These are phyloP conservation scores for Hypoxylon sp. DNA, from an alignment of 2,329 filamentous ascomycete genomes.

Conservation along the genomic window DNA sequence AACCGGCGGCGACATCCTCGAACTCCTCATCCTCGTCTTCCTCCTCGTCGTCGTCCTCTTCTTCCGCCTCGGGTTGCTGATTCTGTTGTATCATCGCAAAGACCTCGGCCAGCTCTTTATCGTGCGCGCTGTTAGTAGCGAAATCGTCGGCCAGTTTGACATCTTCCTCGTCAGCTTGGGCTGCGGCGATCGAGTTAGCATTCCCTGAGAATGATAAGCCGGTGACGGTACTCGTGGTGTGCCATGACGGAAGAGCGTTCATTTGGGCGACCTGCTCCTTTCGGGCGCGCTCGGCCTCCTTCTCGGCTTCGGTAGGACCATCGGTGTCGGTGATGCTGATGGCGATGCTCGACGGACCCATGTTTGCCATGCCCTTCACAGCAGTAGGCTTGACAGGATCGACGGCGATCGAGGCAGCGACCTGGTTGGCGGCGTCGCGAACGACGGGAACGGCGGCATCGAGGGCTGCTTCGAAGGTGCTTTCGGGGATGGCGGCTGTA, in stretches of 20 bases:
- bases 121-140: constrained; percentile 60
- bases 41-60: constrained; percentile 53
- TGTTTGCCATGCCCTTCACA: constrained; percentile 75
- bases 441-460: constrained; percentile 71
- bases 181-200: constrained; percentile 49
- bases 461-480: constrained; percentile 77
- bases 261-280: constrained; percentile 75
- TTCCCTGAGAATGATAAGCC: constrained; percentile 66
- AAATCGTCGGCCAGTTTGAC: constrained; percentile 58
- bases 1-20: constrained; percentile 51
- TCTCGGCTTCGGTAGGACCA: constrained; percentile 74
- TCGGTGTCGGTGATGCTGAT: constrained; percentile 76
- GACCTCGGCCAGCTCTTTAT: constrained; percentile 72
- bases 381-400: constrained; percentile 71
- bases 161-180: constrained; percentile 60
- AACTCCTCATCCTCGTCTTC: constrained; percentile 52
- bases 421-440: constrained; percentile 75
- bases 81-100: constrained; percentile 70
- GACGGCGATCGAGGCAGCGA: constrained; percentile 68
- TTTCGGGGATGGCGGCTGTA: constrained; percentile 77
- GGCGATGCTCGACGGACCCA: constrained; percentile 74
- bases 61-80: constrained; percentile 61
- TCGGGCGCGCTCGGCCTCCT: constrained; percentile 71
- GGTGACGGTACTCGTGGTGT: constrained; percentile 76
- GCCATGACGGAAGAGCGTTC: constrained; percentile 78